Evolutionary conservation across 306 rosid genomes (phyloP).

Genomic region (Prunus mongolica): DNA sequence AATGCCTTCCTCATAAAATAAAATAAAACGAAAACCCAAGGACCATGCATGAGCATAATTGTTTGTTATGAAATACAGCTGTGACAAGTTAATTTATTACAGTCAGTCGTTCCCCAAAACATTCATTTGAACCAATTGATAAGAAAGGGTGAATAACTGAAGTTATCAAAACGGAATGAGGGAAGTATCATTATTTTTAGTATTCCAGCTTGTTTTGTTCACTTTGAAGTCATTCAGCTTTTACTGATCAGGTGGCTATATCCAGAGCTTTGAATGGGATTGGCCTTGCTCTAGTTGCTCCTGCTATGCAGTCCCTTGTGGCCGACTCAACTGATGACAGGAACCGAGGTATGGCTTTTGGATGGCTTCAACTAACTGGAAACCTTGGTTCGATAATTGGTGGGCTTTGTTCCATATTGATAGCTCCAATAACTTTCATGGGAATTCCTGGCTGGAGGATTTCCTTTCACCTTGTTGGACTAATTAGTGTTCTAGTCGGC

Average conservation of each 20-base stretch:
- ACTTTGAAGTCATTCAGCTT: conserved; percentile 34
- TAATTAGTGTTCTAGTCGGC: conserved; percentile 73
- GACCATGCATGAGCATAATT: not conserved
- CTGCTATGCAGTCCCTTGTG: conserved; percentile 93
- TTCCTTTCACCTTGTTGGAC: conserved; percentile 79
- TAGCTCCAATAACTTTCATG: conserved; percentile 69
- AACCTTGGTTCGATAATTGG: conserved; percentile 82
- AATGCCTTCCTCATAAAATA: not conserved
- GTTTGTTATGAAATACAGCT: not conserved
- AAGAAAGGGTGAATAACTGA: not conserved
- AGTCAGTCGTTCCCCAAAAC: not conserved
- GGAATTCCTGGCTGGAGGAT: conserved; percentile 97
- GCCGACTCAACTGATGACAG: conserved; percentile 85
- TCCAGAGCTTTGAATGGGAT: conserved; percentile 91
- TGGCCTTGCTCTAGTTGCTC: conserved; percentile 90
- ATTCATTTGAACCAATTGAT: not conserved
- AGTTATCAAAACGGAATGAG: conserved; percentile 9
- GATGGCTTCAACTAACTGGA: conserved; percentile 91
- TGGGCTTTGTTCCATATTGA: conserved; percentile 68
- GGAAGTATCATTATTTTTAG: conserved; percentile 10
- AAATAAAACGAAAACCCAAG: not conserved
- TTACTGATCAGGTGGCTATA: conserved; percentile 67
- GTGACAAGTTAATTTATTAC: not conserved
- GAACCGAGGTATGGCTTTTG: conserved; percentile 87
- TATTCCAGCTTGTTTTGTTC: conserved; percentile 34